These are phyloP conservation scores for Pichia sp. DNA, from an alignment of 1,139 yeast species.

Conservation along the genomic window DNA sequence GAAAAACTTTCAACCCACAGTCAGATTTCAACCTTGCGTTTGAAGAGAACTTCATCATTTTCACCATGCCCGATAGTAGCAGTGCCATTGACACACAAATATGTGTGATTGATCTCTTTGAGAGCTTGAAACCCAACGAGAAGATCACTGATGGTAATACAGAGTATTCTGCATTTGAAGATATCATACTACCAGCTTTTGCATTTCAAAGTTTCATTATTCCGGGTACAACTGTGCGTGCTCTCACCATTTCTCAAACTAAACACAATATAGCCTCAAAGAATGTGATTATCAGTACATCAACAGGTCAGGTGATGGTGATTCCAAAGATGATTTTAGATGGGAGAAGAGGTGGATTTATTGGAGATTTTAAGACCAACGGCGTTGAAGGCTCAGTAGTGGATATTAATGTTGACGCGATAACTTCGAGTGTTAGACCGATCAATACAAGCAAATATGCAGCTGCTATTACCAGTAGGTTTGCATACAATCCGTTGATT, in stretches of 20 bases:
- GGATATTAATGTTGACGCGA: background rate
- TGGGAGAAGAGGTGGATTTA: slow-evolving; percentile 41
- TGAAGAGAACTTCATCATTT: slow-evolving; percentile 83
- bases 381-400: background rate
- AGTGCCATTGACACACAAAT: slow-evolving; percentile 47
- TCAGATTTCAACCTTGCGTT: slow-evolving; percentile 43
- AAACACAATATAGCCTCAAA: slow-evolving; percentile 70
- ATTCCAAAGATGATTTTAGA: slow-evolving; percentile 62
- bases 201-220: slow-evolving; percentile 50
- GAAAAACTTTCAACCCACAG: background rate
- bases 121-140: slow-evolving; percentile 45
- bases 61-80: slow-evolving; percentile 46
- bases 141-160: slow-evolving; percentile 24
- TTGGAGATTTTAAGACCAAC: slow-evolving; percentile 12
- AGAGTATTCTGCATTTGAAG: slow-evolving; percentile 23
- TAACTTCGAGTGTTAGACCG: background rate
- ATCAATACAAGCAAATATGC: slow-evolving; percentile 5
- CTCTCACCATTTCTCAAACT: slow-evolving; percentile 55
- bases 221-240: slow-evolving; percentile 44
- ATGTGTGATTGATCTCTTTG: slow-evolving; percentile 73
- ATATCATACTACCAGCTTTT: slow-evolving; percentile 33
- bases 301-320: slow-evolving; percentile 56
- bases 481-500: slow-evolving; percentile 55
- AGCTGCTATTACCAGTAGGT: slow-evolving; percentile 2
- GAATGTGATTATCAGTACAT: slow-evolving; percentile 53